phyloP scores from a whole-genome alignment of 805 yeast species.

The Barnettozyma sucrosica region DNA sequence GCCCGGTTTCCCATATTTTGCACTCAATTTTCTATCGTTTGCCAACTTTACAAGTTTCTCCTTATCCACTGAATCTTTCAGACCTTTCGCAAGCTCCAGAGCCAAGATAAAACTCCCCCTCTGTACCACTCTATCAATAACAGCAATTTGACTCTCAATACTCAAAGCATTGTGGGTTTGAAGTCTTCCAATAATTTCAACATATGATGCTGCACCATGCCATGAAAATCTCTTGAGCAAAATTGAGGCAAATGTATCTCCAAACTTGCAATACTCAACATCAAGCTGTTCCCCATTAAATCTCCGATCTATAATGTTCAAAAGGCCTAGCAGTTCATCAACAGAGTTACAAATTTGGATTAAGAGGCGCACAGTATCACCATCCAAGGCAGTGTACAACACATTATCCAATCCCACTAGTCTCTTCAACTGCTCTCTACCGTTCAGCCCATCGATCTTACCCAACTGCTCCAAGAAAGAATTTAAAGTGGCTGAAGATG shows the following conservation, averaged over 20 bases:
- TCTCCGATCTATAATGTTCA: slow-evolving; percentile 2
- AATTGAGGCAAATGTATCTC: not conserved
- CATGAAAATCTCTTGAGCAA: not conserved
- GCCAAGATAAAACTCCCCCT: slow-evolving; percentile 7
- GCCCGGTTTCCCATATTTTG: slow-evolving; percentile 1
- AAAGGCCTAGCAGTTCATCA: not conserved
- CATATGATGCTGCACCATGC: not conserved
- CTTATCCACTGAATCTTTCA: not conserved
- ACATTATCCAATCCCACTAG: slow-evolving; percentile 4
- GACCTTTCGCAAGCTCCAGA: not conserved
- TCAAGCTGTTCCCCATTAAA: not conserved
- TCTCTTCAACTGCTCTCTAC: not conserved
- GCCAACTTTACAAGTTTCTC: not conserved
- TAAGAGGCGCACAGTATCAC: not conserved
- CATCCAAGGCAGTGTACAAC: slow-evolving; percentile 1
- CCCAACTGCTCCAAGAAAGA: not conserved
- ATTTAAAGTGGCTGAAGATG: not conserved
- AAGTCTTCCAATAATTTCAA: not conserved
- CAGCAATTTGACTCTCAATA: not conserved
- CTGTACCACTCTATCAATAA: slow-evolving; percentile 1
- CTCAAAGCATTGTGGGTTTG: not conserved
- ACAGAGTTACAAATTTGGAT: not conserved
- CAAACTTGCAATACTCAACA: not conserved
- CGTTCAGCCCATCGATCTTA: not conserved
- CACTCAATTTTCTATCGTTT: not conserved